phyloP scores from a whole-genome alignment of 352 stramenopile genomes.

The Phytophthora sp. region DNA sequence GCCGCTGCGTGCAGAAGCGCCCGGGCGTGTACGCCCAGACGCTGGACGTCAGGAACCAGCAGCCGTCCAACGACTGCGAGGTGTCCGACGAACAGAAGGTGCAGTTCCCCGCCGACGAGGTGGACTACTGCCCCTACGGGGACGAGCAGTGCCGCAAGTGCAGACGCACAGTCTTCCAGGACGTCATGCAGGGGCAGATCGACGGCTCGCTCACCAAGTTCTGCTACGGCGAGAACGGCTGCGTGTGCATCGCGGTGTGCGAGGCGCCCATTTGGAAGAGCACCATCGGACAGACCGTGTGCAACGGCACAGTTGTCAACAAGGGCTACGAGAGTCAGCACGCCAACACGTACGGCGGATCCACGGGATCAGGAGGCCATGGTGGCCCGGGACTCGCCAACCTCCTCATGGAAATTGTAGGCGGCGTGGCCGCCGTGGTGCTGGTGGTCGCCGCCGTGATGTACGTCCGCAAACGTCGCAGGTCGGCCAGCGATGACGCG shows the following conservation, averaged over 20 bases:
- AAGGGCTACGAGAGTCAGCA: constrained; percentile 32
- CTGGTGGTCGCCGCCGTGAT: constrained; percentile 37
- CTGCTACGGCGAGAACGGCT: constrained; percentile 37
- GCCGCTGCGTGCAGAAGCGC: constrained; percentile 47
- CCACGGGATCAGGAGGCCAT: background rate
- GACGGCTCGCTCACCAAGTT: constrained; percentile 45
- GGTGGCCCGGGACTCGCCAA: constrained; percentile 6
- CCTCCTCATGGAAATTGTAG: constrained; percentile 35
- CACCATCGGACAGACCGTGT: constrained; percentile 34
- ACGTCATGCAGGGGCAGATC: constrained; percentile 41
- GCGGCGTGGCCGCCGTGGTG: constrained; percentile 37
- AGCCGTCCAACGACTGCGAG: constrained; percentile 37
- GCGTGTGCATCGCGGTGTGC: constrained; percentile 48
- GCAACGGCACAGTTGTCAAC: constrained; percentile 32
- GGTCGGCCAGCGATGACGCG: background rate
- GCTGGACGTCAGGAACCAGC: constrained; percentile 27
- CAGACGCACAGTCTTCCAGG: constrained; percentile 24
- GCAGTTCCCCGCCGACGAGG: constrained; percentile 38
- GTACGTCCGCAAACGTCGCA: constrained; percentile 24
- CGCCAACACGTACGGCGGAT: constrained; percentile 30
- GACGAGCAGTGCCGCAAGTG: constrained; percentile 41
- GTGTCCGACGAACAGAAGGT: constrained; percentile 39
- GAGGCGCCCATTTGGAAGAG: constrained; percentile 43
- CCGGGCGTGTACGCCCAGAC: constrained; percentile 12
- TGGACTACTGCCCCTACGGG: constrained; percentile 43